Base-by-base conservation (phyloP, 2,329 filamentous ascomycete species). In the Tolypocladium paradoxum region DNA sequence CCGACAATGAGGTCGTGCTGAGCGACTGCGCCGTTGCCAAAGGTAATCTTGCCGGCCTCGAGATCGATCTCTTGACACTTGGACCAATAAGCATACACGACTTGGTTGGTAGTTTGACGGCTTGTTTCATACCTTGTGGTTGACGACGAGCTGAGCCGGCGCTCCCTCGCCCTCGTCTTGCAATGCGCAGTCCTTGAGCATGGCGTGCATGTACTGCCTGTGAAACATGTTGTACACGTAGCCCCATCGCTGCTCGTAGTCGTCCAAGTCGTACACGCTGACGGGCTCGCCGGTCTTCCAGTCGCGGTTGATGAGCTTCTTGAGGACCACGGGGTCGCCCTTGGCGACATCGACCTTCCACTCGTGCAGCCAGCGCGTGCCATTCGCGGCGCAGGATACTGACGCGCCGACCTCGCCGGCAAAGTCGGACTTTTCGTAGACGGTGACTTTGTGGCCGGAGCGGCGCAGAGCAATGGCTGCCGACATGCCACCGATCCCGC, bases 151-250 rank as follows among this genome's bases (percentile, higher is more conserved):
- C 56, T 69, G 74, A 0, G 72, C 80, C 0, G 82, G 79, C 1
- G 55, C 65, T 0, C 83, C 83, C 40, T 74, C 69, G 0, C 82
- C 82, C 46, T 72, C 64, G 38, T 75, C 71, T 8, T 75, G 73
- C 55, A 80, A 53, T 0, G 83, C 83, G 49, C 73, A 70, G 22
- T 84, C 80, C 69, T 77, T 83, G 27, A 87, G 65, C 82, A 86
- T 85, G 7, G 70, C 63, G 59, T 87, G 84, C 83, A 87, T 86
- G 56, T 85, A 76, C 60, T 84, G 79, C 0, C 83, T 73, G 61
- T 87, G 83, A 58, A 87, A 87, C 81, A 85, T 85, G 65, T 85
- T 82, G 64, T 85, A 84, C 0, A 79, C 73, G 24, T 80, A 77
- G 14, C 82, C 83, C 82, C 83, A 87, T 52, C 71, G 72, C 68